A percentile compares a stretch with the other conserved stretches of the same genome.
Evolutionary conservation across 2,329 filamentous ascomycete genomes (phyloP).

Genomic region (Zelopaecilomyces penicillatus): DNA sequence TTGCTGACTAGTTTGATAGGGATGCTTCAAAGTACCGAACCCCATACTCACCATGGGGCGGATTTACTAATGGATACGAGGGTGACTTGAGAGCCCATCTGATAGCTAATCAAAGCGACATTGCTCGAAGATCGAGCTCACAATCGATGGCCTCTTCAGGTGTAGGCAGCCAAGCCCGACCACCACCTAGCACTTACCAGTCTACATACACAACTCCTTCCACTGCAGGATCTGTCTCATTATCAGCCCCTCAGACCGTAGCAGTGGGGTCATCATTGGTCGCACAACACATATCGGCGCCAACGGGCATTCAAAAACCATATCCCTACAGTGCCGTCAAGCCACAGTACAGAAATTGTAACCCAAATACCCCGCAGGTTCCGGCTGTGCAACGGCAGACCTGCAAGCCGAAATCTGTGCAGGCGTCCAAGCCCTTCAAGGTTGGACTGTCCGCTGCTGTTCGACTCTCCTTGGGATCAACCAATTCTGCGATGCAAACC

Average conservation of each 20-base stretch:
- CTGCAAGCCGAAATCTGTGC: conserved; percentile 11
- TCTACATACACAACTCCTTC: too few species aligned
- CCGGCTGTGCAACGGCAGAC: conserved; percentile 7
- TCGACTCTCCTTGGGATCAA: conserved; percentile 16
- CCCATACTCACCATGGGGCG: conserved; percentile 48
- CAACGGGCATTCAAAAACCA: too few species aligned
- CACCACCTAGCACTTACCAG: neutral
- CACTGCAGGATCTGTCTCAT: neutral
- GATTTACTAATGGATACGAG: conserved; percentile 55
- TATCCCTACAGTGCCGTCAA: conserved; percentile 2
- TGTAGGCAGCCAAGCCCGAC: neutral
- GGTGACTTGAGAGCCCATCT: conserved; percentile 40
- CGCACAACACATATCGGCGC: neutral
- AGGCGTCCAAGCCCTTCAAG: conserved; percentile 23
- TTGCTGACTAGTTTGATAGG: conserved; percentile 25
- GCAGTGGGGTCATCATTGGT: neutral
- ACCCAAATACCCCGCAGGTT: neutral
- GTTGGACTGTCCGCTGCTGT: conserved; percentile 20
- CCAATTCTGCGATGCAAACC: conserved; percentile 23
- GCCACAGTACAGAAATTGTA: conserved; percentile 3
- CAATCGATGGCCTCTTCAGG: conserved; percentile 1
- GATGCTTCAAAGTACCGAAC: conserved; percentile 49
- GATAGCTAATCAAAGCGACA: conserved; percentile 24
- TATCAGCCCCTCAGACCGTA: neutral
- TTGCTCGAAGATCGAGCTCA: conserved; percentile 19